Conservation (phyloP, 495 filamentous ascomycete species). For the Aspergillus sparsus region DNA sequence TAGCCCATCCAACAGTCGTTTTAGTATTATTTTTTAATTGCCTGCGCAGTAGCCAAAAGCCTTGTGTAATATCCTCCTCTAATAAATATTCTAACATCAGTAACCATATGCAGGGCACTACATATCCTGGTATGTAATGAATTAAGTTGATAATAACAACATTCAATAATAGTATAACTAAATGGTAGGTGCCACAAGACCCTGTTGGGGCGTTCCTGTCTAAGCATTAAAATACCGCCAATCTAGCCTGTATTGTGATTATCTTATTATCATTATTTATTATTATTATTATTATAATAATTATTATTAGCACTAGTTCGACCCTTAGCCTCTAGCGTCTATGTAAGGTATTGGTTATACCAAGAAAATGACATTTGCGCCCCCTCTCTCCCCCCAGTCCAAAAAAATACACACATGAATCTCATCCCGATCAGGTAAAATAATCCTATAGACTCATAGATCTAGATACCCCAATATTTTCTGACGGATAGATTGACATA, state of each 20-base stretch:
- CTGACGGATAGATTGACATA: conserved; percentile 19
- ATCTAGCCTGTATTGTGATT: not conserved
- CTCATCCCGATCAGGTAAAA: conserved; percentile 3
- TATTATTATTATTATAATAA: not conserved
- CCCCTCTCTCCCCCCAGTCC: not conserved
- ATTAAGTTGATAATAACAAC: too few relatives aligned
- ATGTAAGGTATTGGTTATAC: too few relatives aligned
- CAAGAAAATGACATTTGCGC: too few relatives aligned
- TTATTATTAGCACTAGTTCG: not conserved
- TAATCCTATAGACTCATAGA: conserved; percentile 1
- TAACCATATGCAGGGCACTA: too few relatives aligned
- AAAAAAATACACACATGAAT: not conserved
- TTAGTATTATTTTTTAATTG: not conserved
- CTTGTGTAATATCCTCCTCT: too few relatives aligned
- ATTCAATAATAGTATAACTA: too few relatives aligned
- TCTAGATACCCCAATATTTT: conserved; percentile 2
- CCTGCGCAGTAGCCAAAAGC: too few relatives aligned
- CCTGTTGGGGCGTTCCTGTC: not conserved
- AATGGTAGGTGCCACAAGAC: too few relatives aligned
- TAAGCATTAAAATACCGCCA: not conserved
- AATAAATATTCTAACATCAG: too few relatives aligned
- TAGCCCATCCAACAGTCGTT: not conserved
- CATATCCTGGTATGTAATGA: too few relatives aligned
- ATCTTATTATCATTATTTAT: not conserved
- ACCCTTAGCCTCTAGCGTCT: too few relatives aligned